Evolutionary conservation across 371 early-diverging fungal genomes (phyloP).

Genomic region (Mortierella polycephala): DNA sequence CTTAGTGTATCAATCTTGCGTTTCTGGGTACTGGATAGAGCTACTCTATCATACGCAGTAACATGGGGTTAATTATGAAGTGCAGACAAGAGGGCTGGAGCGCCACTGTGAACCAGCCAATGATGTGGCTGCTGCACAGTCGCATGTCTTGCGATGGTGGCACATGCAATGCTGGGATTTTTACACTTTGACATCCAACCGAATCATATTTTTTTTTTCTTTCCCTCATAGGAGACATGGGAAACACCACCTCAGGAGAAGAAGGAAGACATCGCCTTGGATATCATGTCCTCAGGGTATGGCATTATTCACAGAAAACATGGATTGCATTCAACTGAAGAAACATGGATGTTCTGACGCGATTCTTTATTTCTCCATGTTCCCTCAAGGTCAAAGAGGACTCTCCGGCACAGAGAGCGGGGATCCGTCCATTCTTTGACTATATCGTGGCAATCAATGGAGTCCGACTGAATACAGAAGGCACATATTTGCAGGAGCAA

Average conservation of each 20-base stretch:
- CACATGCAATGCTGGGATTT: constrained; percentile 1
- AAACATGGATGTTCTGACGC: neutral
- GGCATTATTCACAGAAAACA: too few relatives aligned
- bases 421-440: constrained; percentile 82
- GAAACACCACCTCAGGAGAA: constrained; percentile 52
- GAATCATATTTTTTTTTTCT: neutral
- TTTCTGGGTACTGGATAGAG: too few relatives aligned
- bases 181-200: neutral
- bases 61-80: too few relatives aligned
- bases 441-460: constrained; percentile 78
- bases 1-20: too few relatives aligned
- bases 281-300: constrained; percentile 64
- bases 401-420: constrained; percentile 77
- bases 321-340: neutral
- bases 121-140: too few relatives aligned
- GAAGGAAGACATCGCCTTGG: constrained; percentile 56
- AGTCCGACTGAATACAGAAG: constrained; percentile 64
- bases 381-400: constrained; percentile 66
- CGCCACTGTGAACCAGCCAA: too few relatives aligned
- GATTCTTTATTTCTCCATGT: neutral
- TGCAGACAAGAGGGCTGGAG: too few relatives aligned
- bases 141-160: too few relatives aligned
- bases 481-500: constrained; percentile 58
- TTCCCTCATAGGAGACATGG: constrained; percentile 34
- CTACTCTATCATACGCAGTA: too few relatives aligned